Evolutionary conservation across 2,329 filamentous ascomycete species (phyloP).

Genomic region (Alternaria gansuensis): DNA sequence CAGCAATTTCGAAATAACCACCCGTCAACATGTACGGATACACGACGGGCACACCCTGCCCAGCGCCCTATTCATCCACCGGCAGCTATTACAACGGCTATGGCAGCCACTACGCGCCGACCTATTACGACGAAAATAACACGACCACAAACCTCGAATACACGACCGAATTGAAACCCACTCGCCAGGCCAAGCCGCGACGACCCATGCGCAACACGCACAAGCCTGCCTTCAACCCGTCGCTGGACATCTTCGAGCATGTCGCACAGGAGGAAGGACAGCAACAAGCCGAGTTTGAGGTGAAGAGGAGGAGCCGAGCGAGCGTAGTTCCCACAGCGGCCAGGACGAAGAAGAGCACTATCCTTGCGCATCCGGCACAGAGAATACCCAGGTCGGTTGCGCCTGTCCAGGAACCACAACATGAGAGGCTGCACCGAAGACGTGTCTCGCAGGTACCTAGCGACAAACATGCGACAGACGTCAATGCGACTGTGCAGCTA

Average conservation of each 20-base stretch:
- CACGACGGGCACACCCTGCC: conserved; percentile 50
- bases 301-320: conserved; percentile 40
- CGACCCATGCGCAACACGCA: conserved; percentile 44
- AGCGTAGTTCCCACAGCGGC: conserved; percentile 37
- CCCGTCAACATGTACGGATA: conserved; percentile 46
- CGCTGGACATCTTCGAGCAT: conserved; percentile 52
- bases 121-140: conserved; percentile 42
- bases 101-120: conserved; percentile 45
- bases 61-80: conserved; percentile 41
- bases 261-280: conserved; percentile 49
- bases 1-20: conserved; percentile 9
- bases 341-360: conserved; percentile 40
- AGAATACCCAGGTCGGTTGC: conserved; percentile 41
- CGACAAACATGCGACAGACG: conserved; percentile 37
- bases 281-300: conserved; percentile 34
- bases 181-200: conserved; percentile 47
- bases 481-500: conserved; percentile 44
- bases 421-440: conserved; percentile 42
- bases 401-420: conserved; percentile 34
- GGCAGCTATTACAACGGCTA: conserved; percentile 41
- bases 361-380: conserved; percentile 51
- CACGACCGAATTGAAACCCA: conserved; percentile 48
- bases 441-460: conserved; percentile 49
- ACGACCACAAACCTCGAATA: conserved; percentile 53
- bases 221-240: conserved; percentile 45